Evolutionary conservation across 805 yeast genomes (phyloP).

Genomic region (Yarrowia divulgata): DNA sequence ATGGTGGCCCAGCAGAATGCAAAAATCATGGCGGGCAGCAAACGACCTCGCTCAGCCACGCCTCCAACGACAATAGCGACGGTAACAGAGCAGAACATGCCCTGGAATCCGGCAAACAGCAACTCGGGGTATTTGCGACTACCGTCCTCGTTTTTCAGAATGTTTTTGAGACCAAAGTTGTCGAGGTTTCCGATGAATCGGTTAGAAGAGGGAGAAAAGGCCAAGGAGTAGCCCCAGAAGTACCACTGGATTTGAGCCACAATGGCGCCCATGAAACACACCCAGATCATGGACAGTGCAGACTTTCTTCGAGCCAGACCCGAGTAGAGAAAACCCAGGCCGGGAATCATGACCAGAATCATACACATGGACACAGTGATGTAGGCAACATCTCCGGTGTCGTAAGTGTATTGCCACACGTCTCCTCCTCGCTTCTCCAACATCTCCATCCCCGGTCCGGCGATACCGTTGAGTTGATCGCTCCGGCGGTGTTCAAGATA

Average conservation of each 20-base stretch:
- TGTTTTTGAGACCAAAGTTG: conserved; percentile 79
- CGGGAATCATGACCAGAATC: conserved; percentile 93
- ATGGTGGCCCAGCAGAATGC: conserved; percentile 87
- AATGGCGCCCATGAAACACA: conserved; percentile 72
- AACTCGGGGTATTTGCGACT: conserved; percentile 73
- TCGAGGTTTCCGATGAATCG: conserved; percentile 87
- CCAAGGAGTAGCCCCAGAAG: conserved; percentile 96
- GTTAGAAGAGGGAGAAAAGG: conserved; percentile 84
- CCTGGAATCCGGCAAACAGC: conserved; percentile 84
- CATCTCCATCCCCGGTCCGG: conserved; percentile 8
- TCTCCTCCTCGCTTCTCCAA: conserved; percentile 25
- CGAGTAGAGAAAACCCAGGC: conserved; percentile 88
- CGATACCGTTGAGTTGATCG: conserved; percentile 14
- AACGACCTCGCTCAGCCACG: conserved; percentile 89
- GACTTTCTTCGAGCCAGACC: conserved; percentile 90
- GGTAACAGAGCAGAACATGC: conserved; percentile 92
- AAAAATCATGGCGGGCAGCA: conserved; percentile 83
- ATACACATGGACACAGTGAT: conserved; percentile 53
- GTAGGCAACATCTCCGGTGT: conserved; percentile 53
- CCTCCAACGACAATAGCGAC: conserved; percentile 91
- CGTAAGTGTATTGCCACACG: conserved; percentile 44
- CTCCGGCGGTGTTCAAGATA: conserved; percentile 37
- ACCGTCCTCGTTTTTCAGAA: conserved; percentile 58
- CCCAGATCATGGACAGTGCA: conserved; percentile 87
- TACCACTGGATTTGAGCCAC: conserved; percentile 91